A percentile compares a stretch with the other conserved stretches of the same genome.
phyloP scores from a whole-genome alignment of 257 asterid species.

The Solanum chiquidenum region DNA sequence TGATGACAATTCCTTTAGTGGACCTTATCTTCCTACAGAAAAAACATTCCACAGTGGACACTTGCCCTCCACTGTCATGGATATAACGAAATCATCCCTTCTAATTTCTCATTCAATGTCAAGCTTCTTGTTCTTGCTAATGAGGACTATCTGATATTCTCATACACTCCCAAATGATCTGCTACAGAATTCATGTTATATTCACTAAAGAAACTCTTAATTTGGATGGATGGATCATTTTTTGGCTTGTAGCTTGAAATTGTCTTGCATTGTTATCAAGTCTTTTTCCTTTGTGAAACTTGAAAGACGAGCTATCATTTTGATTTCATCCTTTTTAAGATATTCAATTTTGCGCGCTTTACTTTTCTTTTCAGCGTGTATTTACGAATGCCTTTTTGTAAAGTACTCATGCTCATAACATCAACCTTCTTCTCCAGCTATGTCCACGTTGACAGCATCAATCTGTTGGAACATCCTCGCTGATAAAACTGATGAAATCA shows the following conservation, averaged over 20 bases:
- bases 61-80: neutral
- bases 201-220: neutral
- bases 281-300: neutral
- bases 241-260: neutral
- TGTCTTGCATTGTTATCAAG: neutral
- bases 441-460: conserved; percentile 59
- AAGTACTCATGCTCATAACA: neutral
- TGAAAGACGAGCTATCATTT: neutral
- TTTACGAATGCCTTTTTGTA: neutral
- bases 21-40: neutral
- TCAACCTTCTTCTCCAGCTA: conserved; percentile 41
- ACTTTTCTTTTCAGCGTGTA: neutral
- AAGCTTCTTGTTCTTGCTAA: neutral
- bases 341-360: neutral
- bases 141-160: neutral
- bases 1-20: neutral
- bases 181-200: neutral
- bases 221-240: neutral
- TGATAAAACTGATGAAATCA: conserved; percentile 77
- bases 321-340: neutral
- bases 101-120: neutral
- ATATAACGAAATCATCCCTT: neutral
- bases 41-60: neutral
- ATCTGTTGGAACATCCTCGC: conserved; percentile 95
- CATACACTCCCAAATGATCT: neutral